Base-by-base conservation (phyloP, 2,329 filamentous ascomycete species). In the Fusarium siculi region DNA sequence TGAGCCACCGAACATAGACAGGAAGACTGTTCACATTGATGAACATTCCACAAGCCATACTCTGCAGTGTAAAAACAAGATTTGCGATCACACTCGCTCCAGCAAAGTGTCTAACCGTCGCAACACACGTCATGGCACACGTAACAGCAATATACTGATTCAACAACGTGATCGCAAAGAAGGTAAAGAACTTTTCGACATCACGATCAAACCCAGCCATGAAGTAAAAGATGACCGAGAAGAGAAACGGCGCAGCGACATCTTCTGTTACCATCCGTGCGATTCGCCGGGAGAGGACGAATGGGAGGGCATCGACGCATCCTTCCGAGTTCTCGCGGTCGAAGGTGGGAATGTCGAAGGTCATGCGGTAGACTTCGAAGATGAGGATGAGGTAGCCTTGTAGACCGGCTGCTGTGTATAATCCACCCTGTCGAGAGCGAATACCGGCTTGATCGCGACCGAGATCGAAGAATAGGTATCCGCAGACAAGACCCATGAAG, bases 341-440 rank as follows among this genome's bases (percentile, higher is more conserved):
- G 76, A 94, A 96, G 0, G 93, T 86, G 32, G 89, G 89, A 19
- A 95, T 93, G 70, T 95, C 93, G 55, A 92, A 87, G 0, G 91
- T 93, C 65, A 95, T 82, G 9, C 93, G 89, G 75, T 93, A 95
- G 1, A 90, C 91, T 80, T 95, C 93, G 69, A 93, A 95, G 18
- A 94, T 85, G 16, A 95, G 84, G 55, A 94, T 91, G 7, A 95
- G 85, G 77, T 95, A 95, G 4, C 92, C 92, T 76, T 95, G 93
- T 10, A 95, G 84, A 9, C 89, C 91, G 11, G 91, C 87, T 1
- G 91, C 90, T 4, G 89, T 93, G 75, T 95, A 95, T 0, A 95
- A 81, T 10, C 91, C 92, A 54, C 92, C 93, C 79, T 95, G 84
- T 4, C 93, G 87, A 32, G 92, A 94, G 30, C 93, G 87, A 53